Evolutionary conservation across 2,329 filamentous ascomycete species (phyloP).

Genomic region (Ascochyta koolunga): DNA sequence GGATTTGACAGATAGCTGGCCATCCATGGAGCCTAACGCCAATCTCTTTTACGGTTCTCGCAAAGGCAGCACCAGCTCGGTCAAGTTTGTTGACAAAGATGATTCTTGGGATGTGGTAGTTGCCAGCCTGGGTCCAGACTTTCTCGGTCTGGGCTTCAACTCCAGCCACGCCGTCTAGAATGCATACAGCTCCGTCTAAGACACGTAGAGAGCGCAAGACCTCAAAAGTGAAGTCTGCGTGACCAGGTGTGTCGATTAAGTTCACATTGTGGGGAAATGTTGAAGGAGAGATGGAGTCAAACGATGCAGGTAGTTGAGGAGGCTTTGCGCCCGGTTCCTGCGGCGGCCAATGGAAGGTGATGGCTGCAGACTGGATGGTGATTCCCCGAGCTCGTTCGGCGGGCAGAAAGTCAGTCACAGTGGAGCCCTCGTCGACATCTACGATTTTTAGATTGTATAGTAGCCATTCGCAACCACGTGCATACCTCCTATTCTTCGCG

Average conservation of each 20-base stretch:
- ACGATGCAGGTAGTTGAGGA: conserved; percentile 34
- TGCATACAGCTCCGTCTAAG: conserved; percentile 88
- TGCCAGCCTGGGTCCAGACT: conserved; percentile 89
- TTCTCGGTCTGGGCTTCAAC: conserved; percentile 97
- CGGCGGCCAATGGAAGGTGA: conserved; percentile 92
- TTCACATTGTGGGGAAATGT: conserved; percentile 59
- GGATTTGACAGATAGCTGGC: conserved; percentile 92
- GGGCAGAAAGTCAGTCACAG: conserved; percentile 94
- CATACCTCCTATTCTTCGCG: conserved; percentile 76
- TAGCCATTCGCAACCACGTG: background rate
- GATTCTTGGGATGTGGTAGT: conserved; percentile 82
- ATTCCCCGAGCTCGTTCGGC: conserved; percentile 91
- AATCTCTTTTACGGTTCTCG: conserved; percentile 83
- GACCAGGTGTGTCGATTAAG: conserved; percentile 89
- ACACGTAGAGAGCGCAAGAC: conserved; percentile 89
- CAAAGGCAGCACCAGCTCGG: conserved; percentile 81
- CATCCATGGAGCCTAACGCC: conserved; percentile 78
- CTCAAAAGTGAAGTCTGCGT: conserved; percentile 97
- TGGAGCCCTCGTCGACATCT: conserved; percentile 96
- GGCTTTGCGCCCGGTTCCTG: conserved; percentile 47
- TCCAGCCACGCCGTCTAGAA: conserved; percentile 88
- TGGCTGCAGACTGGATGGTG: conserved; percentile 96
- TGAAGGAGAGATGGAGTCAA: conserved; percentile 53
- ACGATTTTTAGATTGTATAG: background rate
- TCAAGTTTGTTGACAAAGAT: conserved; percentile 87